Evolutionary conservation across 371 early-diverging fungal species (phyloP), one percentile per base, ranked within the genome.

Genomic region (Rhizopus delemar): DNA sequence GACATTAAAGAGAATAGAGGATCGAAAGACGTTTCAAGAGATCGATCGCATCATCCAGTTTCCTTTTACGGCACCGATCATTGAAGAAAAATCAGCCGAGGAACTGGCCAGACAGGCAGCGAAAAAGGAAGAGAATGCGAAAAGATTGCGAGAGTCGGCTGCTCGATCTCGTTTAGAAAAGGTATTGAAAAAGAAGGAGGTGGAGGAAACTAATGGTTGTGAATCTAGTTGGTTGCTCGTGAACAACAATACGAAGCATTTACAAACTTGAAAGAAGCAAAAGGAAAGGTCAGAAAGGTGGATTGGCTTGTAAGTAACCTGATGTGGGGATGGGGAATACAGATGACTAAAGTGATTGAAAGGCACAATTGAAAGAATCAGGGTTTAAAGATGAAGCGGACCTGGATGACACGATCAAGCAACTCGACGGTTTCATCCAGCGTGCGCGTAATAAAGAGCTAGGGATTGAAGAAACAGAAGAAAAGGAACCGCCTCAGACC

Each of bases 151-250:
- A 38, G 93, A 93, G 59, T 85, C 88, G 57, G 91, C 90, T 1
- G 92, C 89, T 3, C 87, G 86, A 60, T 83, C 87, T 53, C 84
- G 93, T 12, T 76, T 86, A 54, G 90, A 93, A 57, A 94, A 95
- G 78, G 86, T 90, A 68, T 58, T 63, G 46, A 22, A 28, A 53
- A 15, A 22, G 32, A 60, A 31, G 22, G 51, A 57, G 16, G 16
- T n/a, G 9, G 3, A 50, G 33, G 34, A 16, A 32, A 1, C 53
- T 15, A 46, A 31, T 13, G 3, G 22, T 4, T 43, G 5, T 43
- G 5, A 13, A n/a, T 43, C n/a, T 60, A 83, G 81, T 54, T 85
- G 29, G 78, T 85, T 8, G 66, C 68, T 51, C 71, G 84, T 28
- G 86, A 86, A 51, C 79, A 81, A 60, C 77, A 84, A 38, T 75